Percentiles rank a stretch among this genome's conserved stretches.
Conservation (phyloP, 352 stramenopile species). For the Thalassiosira exigua region DNA sequence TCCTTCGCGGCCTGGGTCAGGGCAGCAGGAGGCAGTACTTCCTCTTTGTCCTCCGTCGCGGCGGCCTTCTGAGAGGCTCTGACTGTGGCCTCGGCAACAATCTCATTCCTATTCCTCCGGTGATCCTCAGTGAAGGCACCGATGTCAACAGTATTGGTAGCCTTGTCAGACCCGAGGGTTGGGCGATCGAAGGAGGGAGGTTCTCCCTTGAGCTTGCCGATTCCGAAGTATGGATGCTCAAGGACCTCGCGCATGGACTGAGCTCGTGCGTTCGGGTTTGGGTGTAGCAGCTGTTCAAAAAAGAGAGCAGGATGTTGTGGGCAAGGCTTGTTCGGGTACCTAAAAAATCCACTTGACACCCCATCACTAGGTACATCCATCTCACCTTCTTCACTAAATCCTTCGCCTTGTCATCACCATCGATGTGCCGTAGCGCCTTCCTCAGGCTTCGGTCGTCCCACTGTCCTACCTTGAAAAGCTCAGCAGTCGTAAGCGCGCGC, state of each 20-base stretch:
- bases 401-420: constrained; percentile 60
- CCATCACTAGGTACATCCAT: no score
- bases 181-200: constrained; percentile 39
- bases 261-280: constrained; percentile 70
- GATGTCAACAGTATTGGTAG: constrained; percentile 49
- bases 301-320: neutral
- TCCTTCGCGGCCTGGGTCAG: constrained; percentile 6
- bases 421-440: constrained; percentile 73
- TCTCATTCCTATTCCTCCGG: constrained; percentile 29
- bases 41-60: constrained; percentile 1
- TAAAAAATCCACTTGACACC: no score
- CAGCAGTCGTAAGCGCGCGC: constrained; percentile 70
- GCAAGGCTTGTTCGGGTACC: neutral
- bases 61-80: no score
- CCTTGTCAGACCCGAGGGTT: neutral
- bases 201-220: constrained; percentile 38
- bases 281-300: constrained; percentile 66
- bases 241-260: constrained; percentile 81
- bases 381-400: constrained; percentile 72
- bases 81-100: constrained; percentile 16
- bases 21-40: neutral
- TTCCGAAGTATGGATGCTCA: constrained; percentile 80
- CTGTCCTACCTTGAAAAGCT: constrained; percentile 82
- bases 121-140: constrained; percentile 30
- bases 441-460: constrained; percentile 82